Conservation (phyloP, 2,329 filamentous ascomycete genomes). For the Pseudofabraea citricarpa region DNA sequence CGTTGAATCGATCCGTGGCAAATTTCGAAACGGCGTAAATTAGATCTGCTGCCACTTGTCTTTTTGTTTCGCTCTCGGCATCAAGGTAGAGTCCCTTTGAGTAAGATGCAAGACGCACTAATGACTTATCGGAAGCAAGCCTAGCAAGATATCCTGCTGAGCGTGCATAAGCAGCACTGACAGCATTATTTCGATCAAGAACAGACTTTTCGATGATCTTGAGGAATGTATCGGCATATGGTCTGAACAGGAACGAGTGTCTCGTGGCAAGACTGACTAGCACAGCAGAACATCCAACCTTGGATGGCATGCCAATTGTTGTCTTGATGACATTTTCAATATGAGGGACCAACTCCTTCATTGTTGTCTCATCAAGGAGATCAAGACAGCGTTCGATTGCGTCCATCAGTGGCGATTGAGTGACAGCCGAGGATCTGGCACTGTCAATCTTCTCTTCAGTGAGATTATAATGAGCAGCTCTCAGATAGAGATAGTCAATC, state of each 20-base stretch:
- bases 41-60: slow-evolving; percentile 78
- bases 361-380: slow-evolving; percentile 72
- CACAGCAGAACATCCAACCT: slow-evolving; percentile 84
- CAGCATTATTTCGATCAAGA: slow-evolving; percentile 89
- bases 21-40: slow-evolving; percentile 78
- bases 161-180: slow-evolving; percentile 82
- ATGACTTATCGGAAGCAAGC: slow-evolving; percentile 43
- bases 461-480: slow-evolving; percentile 76
- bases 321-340: slow-evolving; percentile 78
- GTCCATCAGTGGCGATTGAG: slow-evolving; percentile 84
- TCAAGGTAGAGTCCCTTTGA: slow-evolving; percentile 72
- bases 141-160: slow-evolving; percentile 81
- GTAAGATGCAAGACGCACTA: slow-evolving; percentile 45
- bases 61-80: slow-evolving; percentile 70
- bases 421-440: slow-evolving; percentile 74
- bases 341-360: slow-evolving; percentile 65
- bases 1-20: slow-evolving; percentile 81
- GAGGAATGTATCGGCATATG: slow-evolving; percentile 72
- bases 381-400: slow-evolving; percentile 87
- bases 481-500: slow-evolving; percentile 89
- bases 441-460: slow-evolving; percentile 89
- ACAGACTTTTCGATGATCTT: slow-evolving; percentile 75
- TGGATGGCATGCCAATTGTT: slow-evolving; percentile 86
- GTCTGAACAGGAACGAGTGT: slow-evolving; percentile 68
- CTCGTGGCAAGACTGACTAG: slow-evolving; percentile 81